Evolutionary conservation across 768 basidiomycete genomes (phyloP), one percentile per base, ranked within the genome.

Genomic region (Pleurotus eryngii): DNA sequence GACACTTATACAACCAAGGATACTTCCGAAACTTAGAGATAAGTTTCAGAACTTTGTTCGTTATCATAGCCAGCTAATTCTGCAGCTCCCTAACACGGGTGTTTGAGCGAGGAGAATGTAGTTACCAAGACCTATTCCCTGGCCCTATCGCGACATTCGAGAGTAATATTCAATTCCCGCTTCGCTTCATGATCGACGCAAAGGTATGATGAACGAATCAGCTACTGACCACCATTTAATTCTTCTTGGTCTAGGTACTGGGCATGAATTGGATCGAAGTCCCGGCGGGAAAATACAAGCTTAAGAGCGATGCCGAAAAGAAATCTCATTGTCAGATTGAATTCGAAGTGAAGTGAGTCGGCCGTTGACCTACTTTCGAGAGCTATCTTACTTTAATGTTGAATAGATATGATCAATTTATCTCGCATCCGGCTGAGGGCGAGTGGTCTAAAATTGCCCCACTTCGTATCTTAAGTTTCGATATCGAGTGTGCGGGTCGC

Each of bases 221-320:
- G 37, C 12, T 42, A 8, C 14, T 42, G 24, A 26, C n/a, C 5
- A 5, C 2, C 38, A 4, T 17, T 39, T 42, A 14, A 54, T 17
- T 22, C 1, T 35, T 58, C 48, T 2, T 17, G 9, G 58, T 53
- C 20, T 60, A 95, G 92, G 86, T 99, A 27, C 87, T 95, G 49
- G 97, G 97, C 7, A 98, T 99, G 97, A 98, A 98, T 68, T 99
- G 97, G 96, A 89, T 99, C 53, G 94, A 98, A 72, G 76, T 97
- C 7, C 89, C 89, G 4, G 85, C 89, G 3, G 91, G 91, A 2
- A 84, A 85, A 62, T 99, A 97, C 66, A 76, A 76, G 11, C 67
- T 95, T 17, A 57, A 86, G n/a, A 67, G 80, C 2, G 76, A 72
- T 9, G 76, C 76, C 43, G 74, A 79, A 38, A 90, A 85, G 65